Conservation (phyloP, 352 stramenopile genomes). For the Phytophthora aleatoria region DNA sequence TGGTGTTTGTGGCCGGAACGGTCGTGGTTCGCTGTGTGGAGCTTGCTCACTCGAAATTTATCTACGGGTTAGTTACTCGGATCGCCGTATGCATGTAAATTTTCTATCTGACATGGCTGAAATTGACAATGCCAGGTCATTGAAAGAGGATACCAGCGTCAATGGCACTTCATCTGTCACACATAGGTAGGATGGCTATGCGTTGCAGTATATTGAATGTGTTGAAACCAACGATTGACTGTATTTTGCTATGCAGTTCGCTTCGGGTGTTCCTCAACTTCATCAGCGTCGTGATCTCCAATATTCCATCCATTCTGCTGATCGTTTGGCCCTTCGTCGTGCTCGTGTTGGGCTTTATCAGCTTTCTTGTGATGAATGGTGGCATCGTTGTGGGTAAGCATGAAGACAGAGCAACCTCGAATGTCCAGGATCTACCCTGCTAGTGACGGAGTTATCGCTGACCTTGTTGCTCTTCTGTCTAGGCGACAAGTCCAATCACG, state of each 20-base stretch:
- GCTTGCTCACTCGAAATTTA: conserved; percentile 59
- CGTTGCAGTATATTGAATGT: background rate
- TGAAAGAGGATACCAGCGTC: conserved; percentile 37
- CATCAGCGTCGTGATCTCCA: conserved; percentile 51
- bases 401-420: background rate
- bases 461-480: background rate
- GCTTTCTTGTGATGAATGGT: conserved; percentile 77
- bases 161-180: conserved; percentile 23
- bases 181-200: conserved; percentile 34
- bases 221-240: conserved; percentile 5
- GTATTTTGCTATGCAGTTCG: conserved; percentile 25
- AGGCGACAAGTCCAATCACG: conserved; percentile 89
- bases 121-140: conserved; percentile 27
- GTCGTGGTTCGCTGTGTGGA: conserved; percentile 75
- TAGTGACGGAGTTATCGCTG: too few species aligned
- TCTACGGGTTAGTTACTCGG: conserved; percentile 62
- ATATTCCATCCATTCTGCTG: conserved; percentile 52
- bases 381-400: conserved; percentile 79
- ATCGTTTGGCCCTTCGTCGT: conserved; percentile 77
- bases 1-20: conserved; percentile 83
- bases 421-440: too few species aligned
- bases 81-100: too few species aligned
- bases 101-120: background rate
- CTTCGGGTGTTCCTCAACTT: conserved; percentile 67
- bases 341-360: conserved; percentile 56